Conservation (phyloP, 257 asterid genomes). For the Solanum neorickii region DNA sequence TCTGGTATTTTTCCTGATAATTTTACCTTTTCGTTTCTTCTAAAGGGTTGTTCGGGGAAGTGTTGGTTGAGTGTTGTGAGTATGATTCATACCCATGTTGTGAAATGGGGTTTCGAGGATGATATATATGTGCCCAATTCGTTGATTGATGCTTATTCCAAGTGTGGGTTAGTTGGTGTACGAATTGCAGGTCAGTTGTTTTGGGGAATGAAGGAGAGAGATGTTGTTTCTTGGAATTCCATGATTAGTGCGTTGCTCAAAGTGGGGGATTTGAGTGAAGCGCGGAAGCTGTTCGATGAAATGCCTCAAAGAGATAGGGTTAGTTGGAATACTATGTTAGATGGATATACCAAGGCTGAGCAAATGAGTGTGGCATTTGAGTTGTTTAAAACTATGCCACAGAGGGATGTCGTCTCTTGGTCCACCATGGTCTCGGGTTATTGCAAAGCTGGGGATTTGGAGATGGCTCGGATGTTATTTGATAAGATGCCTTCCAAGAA, state of each 20-base stretch:
- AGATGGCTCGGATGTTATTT: constrained; percentile 57
- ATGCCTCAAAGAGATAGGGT: constrained; percentile 19
- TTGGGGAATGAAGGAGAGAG: constrained; percentile 37
- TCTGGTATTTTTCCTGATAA: constrained; percentile 49
- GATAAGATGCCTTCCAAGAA: constrained; percentile 79
- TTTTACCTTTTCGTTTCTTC: constrained; percentile 47
- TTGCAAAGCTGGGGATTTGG: constrained; percentile 52
- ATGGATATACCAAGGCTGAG: constrained; percentile 18
- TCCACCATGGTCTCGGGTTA: constrained; percentile 59
- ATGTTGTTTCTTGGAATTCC: constrained; percentile 55
- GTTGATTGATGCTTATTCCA: constrained; percentile 56
- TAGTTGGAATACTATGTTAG: constrained; percentile 32
- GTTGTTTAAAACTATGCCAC: constrained; percentile 47
- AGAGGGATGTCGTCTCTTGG: constrained; percentile 75
- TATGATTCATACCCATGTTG: constrained; percentile 52
- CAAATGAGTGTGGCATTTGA: constrained; percentile 25
- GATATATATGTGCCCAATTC: constrained; percentile 55
- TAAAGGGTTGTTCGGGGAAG: constrained; percentile 40
- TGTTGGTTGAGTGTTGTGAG: constrained; percentile 24
- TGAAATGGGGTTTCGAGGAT: constrained; percentile 35
- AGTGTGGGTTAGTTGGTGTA: constrained; percentile 45
- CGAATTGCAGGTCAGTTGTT: constrained; percentile 34
- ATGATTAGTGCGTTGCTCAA: constrained; percentile 37
- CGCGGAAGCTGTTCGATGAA: constrained; percentile 22
- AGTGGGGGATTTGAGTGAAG: constrained; percentile 14